Percentiles rank a stretch among this genome's conserved stretches.
Evolutionary conservation across 2,329 filamentous ascomycete species (phyloP).

Genomic region (Xylaria hypoxylon): DNA sequence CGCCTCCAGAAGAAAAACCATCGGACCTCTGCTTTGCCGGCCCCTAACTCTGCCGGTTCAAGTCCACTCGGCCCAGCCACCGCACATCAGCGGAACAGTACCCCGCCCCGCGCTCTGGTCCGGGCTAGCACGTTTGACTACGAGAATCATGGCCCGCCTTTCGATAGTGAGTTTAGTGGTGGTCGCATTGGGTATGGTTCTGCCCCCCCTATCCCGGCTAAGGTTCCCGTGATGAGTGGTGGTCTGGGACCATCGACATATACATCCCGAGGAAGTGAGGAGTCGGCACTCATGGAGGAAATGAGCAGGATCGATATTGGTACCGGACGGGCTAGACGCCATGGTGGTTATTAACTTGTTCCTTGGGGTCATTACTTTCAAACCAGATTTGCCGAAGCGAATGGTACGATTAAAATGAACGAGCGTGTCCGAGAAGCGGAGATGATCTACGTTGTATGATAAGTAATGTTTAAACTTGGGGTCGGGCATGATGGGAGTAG

Average conservation of each 20-base stretch:
- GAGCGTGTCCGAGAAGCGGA: conserved; percentile 10
- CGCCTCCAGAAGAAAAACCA: conserved; percentile 73
- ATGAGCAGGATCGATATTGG: conserved; percentile 76
- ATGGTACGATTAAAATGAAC: conserved; percentile 23
- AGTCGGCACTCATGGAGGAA: conserved; percentile 75
- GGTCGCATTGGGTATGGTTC: conserved; percentile 51
- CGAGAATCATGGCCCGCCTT: conserved; percentile 63
- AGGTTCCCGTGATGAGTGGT: conserved; percentile 69
- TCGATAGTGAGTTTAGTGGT: conserved; percentile 47
- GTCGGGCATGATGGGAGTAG: conserved; percentile 1
- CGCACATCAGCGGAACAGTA: conserved; percentile 63
- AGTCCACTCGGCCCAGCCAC: conserved; percentile 66
- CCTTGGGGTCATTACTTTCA: background rate
- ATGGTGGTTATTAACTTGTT: conserved; percentile 49
- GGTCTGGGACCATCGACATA: conserved; percentile 45
- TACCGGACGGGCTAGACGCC: conserved; percentile 66
- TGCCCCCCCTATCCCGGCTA: conserved; percentile 75
- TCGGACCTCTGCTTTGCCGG: conserved; percentile 58
- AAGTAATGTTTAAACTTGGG: conserved; percentile 36
- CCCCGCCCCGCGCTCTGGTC: conserved; percentile 58
- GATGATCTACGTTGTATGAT: conserved; percentile 36
- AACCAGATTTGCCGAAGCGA: conserved; percentile 5
- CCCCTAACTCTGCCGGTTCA: conserved; percentile 54
- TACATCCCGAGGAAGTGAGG: conserved; percentile 55
- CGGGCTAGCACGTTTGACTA: conserved; percentile 66